phyloP scores from a whole-genome alignment of 306 rosid species.

The Medicago lupulina region DNA sequence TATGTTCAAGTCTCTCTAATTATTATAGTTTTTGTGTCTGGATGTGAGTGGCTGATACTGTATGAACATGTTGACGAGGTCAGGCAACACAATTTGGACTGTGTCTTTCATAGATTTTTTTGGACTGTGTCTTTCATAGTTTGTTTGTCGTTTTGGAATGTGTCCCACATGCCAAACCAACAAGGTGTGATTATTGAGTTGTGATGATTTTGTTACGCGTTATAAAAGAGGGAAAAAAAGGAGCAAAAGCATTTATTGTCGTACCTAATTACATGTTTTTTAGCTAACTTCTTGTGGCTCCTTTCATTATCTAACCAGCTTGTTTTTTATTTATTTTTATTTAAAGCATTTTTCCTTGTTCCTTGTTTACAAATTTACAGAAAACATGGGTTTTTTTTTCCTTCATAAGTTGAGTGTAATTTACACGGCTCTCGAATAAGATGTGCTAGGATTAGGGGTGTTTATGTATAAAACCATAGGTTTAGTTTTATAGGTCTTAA shows the following conservation, averaged over 20 bases:
- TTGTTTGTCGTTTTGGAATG: conserved; percentile 27
- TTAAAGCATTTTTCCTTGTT: too few relatives aligned
- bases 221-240: not conserved
- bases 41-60: conserved; percentile 30
- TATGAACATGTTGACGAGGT: conserved; percentile 52
- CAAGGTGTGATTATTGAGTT: not conserved
- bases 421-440: not conserved
- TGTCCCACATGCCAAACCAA: conserved; percentile 37
- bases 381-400: too few relatives aligned
- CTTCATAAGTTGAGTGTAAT: not conserved
- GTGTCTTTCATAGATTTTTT: conserved; percentile 20
- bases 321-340: too few relatives aligned
- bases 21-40: conserved; percentile 25
- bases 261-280: conserved; percentile 1
- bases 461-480: not conserved
- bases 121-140: conserved; percentile 28
- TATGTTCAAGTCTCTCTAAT: not conserved
- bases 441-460: not conserved
- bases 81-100: conserved; percentile 44
- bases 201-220: conserved; percentile 18
- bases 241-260: conserved; percentile 2
- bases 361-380: too few relatives aligned
- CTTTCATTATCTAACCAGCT: too few relatives aligned
- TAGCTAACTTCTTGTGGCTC: too few relatives aligned
- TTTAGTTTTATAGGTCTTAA: not conserved